These are phyloP conservation scores for Arthroderma sp. DNA, from an alignment of 2,329 filamentous ascomycete species.

Conservation along the genomic window DNA sequence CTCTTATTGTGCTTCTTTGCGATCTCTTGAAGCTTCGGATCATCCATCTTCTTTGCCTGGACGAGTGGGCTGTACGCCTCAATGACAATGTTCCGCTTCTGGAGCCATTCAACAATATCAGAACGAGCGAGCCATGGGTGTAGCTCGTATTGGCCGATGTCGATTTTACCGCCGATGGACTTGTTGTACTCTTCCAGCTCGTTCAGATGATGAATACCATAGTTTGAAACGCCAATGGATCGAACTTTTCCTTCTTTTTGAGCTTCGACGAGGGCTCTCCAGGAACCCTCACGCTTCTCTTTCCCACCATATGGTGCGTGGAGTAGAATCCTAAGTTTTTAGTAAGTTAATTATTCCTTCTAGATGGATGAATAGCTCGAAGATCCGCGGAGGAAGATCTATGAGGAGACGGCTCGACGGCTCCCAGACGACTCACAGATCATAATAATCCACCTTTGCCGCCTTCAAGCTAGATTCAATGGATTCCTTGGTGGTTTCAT, in stretches of 20 bases:
- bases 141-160: constrained; percentile 78
- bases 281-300: constrained; percentile 28
- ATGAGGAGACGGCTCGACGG: background rate
- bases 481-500: constrained; percentile 52
- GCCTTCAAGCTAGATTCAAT: constrained; percentile 52
- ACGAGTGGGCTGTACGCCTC: constrained; percentile 44
- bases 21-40: constrained; percentile 41
- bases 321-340: constrained; percentile 24
- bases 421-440: constrained; percentile 40
- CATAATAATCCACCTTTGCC: constrained; percentile 54
- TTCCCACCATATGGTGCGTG: constrained; percentile 31
- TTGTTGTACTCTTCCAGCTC: constrained; percentile 32
- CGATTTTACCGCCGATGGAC: constrained; percentile 51
- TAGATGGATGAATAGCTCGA: too few relatives aligned
- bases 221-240: constrained; percentile 34
- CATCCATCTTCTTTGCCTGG: constrained; percentile 38
- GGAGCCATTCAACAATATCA: constrained; percentile 70
- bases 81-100: constrained; percentile 48
- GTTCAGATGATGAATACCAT: constrained; percentile 29
- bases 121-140: constrained; percentile 76
- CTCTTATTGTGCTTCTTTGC: constrained; percentile 48
- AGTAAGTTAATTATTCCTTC: background rate
- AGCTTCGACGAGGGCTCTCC: constrained; percentile 28
- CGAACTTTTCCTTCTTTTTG: constrained; percentile 29
- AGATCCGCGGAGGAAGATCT: too few relatives aligned